phyloP scores from a whole-genome alignment of 139 green algal genomes.

The Micractinium sp. region DNA sequence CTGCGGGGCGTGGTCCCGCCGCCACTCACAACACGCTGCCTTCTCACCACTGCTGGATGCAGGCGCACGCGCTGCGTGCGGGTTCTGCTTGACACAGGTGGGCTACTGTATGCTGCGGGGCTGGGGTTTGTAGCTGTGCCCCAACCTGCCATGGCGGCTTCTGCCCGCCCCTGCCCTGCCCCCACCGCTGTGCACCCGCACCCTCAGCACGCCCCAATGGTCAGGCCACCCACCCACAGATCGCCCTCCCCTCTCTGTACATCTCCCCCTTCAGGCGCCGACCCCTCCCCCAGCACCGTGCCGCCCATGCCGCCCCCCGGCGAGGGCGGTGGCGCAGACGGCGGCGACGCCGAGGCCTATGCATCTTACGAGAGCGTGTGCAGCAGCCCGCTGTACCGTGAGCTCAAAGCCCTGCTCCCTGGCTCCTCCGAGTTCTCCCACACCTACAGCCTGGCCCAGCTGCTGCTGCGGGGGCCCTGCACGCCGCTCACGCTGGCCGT shows the following conservation, averaged over 20 bases:
- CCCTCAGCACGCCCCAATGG: too few species aligned
- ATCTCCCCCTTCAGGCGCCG: background rate
- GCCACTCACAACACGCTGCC: too few species aligned
- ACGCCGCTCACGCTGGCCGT: constrained; percentile 19
- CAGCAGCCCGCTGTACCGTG: background rate
- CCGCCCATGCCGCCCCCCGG: background rate
- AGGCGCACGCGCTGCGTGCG: too few species aligned
- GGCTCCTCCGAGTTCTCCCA: background rate
- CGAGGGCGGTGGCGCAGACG: background rate
- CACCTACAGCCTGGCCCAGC: constrained; percentile 24
- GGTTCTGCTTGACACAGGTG: too few species aligned
- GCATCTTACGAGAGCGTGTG: constrained; percentile 1
- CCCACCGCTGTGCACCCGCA: too few species aligned
- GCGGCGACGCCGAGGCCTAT: background rate
- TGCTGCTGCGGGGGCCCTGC: constrained; percentile 26
- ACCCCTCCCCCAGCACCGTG: background rate
- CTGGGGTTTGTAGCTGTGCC: too few species aligned
- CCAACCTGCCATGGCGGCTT: too few species aligned
- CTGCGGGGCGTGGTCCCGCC: too few species aligned
- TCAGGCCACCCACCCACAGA: too few species aligned
- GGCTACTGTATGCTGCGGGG: too few species aligned
- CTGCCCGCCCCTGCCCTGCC: too few species aligned
- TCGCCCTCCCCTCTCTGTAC: background rate
- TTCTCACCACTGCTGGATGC: too few species aligned
- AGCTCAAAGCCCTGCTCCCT: constrained; percentile 2